These are phyloP conservation scores for Tolypocladium ovalisporum DNA, from an alignment of 2,329 filamentous ascomycete genomes.

Conservation along the genomic window DNA sequence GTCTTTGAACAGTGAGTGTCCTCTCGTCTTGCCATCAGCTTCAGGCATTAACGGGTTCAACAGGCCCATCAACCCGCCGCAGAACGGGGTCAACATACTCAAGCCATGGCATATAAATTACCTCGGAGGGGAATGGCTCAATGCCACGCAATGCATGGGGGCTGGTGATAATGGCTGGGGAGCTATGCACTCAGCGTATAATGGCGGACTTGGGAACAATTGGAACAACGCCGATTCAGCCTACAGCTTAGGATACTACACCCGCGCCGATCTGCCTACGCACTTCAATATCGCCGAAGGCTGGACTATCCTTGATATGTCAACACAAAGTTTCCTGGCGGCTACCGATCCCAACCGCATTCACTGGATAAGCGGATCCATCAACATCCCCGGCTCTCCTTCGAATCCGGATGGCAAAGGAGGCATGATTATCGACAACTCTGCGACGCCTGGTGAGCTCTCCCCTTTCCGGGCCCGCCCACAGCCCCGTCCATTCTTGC, in stretches of 20 bases:
- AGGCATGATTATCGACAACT: conserved; percentile 36
- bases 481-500: background rate
- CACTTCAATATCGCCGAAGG: conserved; percentile 44
- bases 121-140: conserved; percentile 29
- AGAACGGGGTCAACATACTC: conserved; percentile 29
- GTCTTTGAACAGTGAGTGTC: conserved; percentile 37
- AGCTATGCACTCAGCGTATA: conserved; percentile 39
- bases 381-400: conserved; percentile 33
- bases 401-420: conserved; percentile 23
- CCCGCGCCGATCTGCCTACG: conserved; percentile 37
- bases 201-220: conserved; percentile 35
- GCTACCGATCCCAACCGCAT: conserved; percentile 37
- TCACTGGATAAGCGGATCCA: conserved; percentile 24
- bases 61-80: conserved; percentile 16
- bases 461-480: too few species aligned
- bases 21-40: background rate
- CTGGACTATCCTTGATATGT: conserved; percentile 27
- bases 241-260: conserved; percentile 34
- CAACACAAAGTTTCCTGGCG: conserved; percentile 7
- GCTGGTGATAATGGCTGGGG: conserved; percentile 40
- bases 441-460: conserved; percentile 11
- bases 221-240: conserved; percentile 25
- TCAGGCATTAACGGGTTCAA: background rate
- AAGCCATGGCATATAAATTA: conserved; percentile 42
- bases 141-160: conserved; percentile 40